Base-by-base conservation (phyloP, 2,329 filamentous ascomycete species). In the Hortaea werneckii region DNA sequence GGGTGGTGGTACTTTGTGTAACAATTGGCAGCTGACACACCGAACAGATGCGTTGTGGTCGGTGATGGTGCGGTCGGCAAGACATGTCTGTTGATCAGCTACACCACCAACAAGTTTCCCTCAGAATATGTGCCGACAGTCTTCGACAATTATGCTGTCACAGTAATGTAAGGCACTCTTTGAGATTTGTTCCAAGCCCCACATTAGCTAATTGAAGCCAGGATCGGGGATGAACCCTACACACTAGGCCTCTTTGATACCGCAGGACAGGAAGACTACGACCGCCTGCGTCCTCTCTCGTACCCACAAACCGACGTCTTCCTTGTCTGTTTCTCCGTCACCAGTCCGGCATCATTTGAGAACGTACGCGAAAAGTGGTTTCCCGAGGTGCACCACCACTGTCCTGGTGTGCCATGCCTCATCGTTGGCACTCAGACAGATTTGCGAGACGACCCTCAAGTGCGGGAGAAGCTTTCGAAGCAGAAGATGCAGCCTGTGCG, bases 311-410 rank as follows among this genome's bases (percentile, higher is more conserved):
- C 92, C 59, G 92, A 96, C 64, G 92, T 96, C 55, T 96, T 98
- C 74, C 83, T 98, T 49, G 89, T 98, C 59, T 98, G 92, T 76
- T 98, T 96, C 71, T 95, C 88, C 64, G 89, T 98, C 63, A 95
- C 89, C 47, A 95, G 90, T 40, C 92, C 90, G 37, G 89, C 92
- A 37, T 95, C 89, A 6, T 98, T 98, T 68, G 92, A 98, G 68
- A 98, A 98, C 83, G 92, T 96, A 43, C 83, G 89, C 61, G 90
- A 95, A 76, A 95, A 95, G 70, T 95, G 89, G 90, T 95, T 95
- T 61, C 92, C 92, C 40, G 92, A 98, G 71, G 92, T 98, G 38
- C 89, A 94, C 67, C 92, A 98, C 70, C 92, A 98, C 71, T 98
- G 92, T 66, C 92, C 92, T 12, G 92, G 92, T 54, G 92, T 98